Base-by-base conservation (phyloP, 164 flowering plant species). In the Amborella trichopoda region DNA sequence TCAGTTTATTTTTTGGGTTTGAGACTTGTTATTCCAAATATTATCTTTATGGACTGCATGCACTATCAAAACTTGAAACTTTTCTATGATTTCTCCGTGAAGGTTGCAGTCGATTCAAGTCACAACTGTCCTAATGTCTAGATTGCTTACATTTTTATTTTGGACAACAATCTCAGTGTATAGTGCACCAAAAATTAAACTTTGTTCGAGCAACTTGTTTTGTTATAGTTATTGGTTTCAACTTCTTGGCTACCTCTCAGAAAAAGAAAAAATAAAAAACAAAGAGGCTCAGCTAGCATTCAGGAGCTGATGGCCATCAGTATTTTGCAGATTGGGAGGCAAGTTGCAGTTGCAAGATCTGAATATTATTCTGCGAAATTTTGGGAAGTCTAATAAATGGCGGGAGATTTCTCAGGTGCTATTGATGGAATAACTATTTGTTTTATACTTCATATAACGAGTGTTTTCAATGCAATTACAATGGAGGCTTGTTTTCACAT, bases 371-470 rank as follows among this genome's bases (percentile, higher is more conserved):
- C 54, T 83, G 62, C 72, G 89, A 14, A 56, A 73, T 56, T 78
- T 72, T 50, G 89, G 81, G 59, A 60, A 53, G 40, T 56, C 45
- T 41, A 54, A 61, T 30, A 70, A 70, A 62, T 66, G 75, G 77
- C 43, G 75, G 50, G 75, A 83, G 52, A 68, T 81, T 49, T 66
- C 66, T 46, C 69, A 78, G 94, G 94, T 83, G 18, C 44, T 25
- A 30, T 22, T 16, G 26, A 10, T 40, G 22, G 10, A 22, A 20
- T 9, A 46, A 5, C 14, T 20, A 17, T n/a, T 16, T 22, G 18
- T 33, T 13, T 33, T 33, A 11, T 13, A 11, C 16, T 33, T 13
- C 37, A 11, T 33, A 33, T 33, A 2, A 11, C 37, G 16, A 33
- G 12, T 33, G 16, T 33, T 33, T 33, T 33, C n/a, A n/a, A n/a